Base-by-base conservation (phyloP, 192 early-diverging fungal genomes). In the Coemansia sp. region DNA sequence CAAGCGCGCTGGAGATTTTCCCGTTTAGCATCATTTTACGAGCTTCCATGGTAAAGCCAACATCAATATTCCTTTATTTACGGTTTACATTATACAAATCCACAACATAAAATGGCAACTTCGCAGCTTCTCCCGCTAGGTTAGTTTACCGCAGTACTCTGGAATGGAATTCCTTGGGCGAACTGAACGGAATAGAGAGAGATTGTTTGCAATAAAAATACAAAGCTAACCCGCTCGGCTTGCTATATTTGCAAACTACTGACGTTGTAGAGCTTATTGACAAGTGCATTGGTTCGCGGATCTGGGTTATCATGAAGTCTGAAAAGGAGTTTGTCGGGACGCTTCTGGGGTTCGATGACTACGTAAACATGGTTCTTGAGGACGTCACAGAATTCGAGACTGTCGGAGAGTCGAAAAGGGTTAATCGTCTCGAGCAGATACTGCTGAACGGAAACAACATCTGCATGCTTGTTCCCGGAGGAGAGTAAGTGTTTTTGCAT, bases 321-420 rank as follows among this genome's bases (percentile, higher is more conserved):
- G 93, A 97, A 62, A 95, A 92, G 82, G 97, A 99, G 80, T 99
- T 99, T 72, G 87, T 88, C 19, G 97, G 97, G 9, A 96, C 92
- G 17, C 83, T 99, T 58, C 82, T 94, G 4, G 94, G 94, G n/a
- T 99, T 99, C 77, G 97, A 99, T 68, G 97, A 99, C 79, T 99
- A 88, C 83, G 95, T 97, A 65, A 98, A 97, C 79, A 97, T 99
- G 97, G 95, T 99, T 4, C 74, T 99, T 57, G 91, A 96, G 58
- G 89, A 99, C 58, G 97, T 97, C 34, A 97, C 94, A 28, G 95
- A 99, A 44, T 74, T 65, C 38, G 91, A 90, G 55, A 92, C 93
- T 0, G 78, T 82, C 19, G 88, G 94, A 50, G 90, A 89, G 37
- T 79, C 84, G 30, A 73, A 60, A 50, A 88, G 88, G 59, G 83